phyloP scores from a whole-genome alignment of 805 yeast species.

The Sugiyamaella lignohabitans region DNA sequence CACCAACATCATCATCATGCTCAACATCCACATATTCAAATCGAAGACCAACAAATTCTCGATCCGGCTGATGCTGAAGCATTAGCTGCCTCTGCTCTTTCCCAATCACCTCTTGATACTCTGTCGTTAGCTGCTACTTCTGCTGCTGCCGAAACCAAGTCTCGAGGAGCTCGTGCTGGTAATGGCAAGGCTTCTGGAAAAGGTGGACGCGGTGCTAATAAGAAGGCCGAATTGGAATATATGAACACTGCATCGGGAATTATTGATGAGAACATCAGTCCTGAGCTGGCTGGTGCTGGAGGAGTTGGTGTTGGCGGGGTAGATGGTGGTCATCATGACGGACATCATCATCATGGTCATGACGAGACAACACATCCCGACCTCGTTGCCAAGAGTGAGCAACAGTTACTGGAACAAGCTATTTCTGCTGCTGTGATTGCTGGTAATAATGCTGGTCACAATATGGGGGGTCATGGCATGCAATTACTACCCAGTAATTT shows the following conservation, averaged over 20 bases:
- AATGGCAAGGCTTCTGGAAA: background rate
- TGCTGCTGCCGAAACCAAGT: background rate
- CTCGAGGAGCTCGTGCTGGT: background rate
- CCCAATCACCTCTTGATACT: constrained; percentile 3
- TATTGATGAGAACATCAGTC: background rate
- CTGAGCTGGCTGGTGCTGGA: background rate
- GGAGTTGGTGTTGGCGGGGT: constrained; percentile 1
- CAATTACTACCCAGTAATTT: background rate
- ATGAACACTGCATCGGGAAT: background rate
- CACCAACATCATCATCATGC: too few relatives aligned
- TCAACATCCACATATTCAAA: too few relatives aligned
- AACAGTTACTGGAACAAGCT: constrained; percentile 5
- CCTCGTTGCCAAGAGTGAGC: constrained; percentile 8
- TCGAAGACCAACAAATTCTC: background rate
- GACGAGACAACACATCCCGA: constrained; percentile 6
- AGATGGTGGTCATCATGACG: background rate
- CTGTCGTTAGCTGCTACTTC: constrained; percentile 5
- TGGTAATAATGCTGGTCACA: background rate
- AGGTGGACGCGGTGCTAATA: background rate
- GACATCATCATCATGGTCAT: background rate
- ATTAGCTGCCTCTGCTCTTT: background rate
- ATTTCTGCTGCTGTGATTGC: background rate
- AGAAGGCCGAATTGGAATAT: too few relatives aligned
- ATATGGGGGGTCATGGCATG: background rate
- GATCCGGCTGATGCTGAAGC: background rate